These are phyloP conservation scores for Hyphopichia fennica DNA, from an alignment of 1,139 yeast genomes.

Conservation along the genomic window DNA sequence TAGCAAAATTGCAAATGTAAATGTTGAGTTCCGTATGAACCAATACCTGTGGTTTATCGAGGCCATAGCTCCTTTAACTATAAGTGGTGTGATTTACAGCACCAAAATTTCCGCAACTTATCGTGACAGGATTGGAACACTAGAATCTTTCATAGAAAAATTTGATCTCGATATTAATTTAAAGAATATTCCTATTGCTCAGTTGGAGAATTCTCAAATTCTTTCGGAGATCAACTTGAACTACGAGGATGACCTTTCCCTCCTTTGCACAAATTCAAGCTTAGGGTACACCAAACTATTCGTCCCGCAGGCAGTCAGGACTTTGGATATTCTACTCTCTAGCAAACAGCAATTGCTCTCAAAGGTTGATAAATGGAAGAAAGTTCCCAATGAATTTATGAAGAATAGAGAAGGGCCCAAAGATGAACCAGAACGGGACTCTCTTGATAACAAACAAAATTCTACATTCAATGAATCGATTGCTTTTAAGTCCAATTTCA, in stretches of 20 bases:
- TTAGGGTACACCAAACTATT: slow-evolving; percentile 36
- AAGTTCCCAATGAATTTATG: background rate
- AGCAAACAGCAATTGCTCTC: slow-evolving; percentile 11
- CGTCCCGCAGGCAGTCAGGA: slow-evolving; percentile 26
- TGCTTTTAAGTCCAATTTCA: slow-evolving; percentile 26
- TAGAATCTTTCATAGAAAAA: slow-evolving; percentile 23
- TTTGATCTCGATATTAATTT: slow-evolving; percentile 14
- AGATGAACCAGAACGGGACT: background rate
- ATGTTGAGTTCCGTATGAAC: slow-evolving; percentile 12
- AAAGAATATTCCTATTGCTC: slow-evolving; percentile 16
- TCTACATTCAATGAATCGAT: slow-evolving; percentile 3
- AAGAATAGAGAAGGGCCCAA: background rate
- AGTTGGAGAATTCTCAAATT: slow-evolving; percentile 33
- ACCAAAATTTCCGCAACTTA: slow-evolving; percentile 15
- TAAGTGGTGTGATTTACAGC: slow-evolving; percentile 17
- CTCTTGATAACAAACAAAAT: background rate
- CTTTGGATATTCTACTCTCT: slow-evolving; percentile 18
- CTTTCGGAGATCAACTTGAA: slow-evolving; percentile 18
- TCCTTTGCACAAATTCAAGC: slow-evolving; percentile 20
- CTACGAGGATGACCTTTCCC: slow-evolving; percentile 13
- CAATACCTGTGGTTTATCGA: slow-evolving; percentile 23
- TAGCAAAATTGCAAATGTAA: background rate
- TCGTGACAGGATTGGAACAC: slow-evolving; percentile 14
- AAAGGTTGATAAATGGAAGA: background rate
- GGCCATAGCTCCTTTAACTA: slow-evolving; percentile 17